These are phyloP conservation scores for Lepidium aucheri DNA, from an alignment of 345 rosid genomes.

Conservation along the genomic window DNA sequence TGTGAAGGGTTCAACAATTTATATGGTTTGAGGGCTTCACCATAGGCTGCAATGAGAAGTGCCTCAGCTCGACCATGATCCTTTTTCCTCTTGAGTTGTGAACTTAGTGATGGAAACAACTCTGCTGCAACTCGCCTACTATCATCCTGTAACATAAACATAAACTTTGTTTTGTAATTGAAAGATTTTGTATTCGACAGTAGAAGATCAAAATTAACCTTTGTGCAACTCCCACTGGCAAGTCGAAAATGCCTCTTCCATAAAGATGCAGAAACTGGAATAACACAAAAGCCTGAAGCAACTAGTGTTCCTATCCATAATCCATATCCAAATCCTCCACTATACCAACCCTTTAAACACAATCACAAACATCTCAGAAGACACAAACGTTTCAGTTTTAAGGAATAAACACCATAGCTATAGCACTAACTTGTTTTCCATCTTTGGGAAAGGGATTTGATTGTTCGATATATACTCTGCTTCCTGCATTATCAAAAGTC, in stretches of 20 bases:
- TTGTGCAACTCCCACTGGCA: slow-evolving; percentile 38
- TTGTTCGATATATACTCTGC: slow-evolving; percentile 62
- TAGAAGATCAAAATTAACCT: slow-evolving; percentile 34
- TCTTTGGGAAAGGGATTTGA: slow-evolving; percentile 69
- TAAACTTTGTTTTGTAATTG: background rate
- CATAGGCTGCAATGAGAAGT: slow-evolving; percentile 73
- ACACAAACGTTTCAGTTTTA: background rate
- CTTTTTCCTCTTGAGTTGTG: slow-evolving; percentile 55
- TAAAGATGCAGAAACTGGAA: slow-evolving; percentile 58
- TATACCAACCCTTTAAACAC: slow-evolving; percentile 74
- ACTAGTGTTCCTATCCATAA: slow-evolving; percentile 85
- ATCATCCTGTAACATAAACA: slow-evolving; percentile 53
- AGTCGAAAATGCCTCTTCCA: slow-evolving; percentile 77
- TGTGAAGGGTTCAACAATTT: slow-evolving; percentile 27
- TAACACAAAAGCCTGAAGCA: slow-evolving; percentile 79
- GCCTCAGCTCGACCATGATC: slow-evolving; percentile 98
- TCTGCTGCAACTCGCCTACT: slow-evolving; percentile 66
- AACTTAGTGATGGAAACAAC: slow-evolving; percentile 65
- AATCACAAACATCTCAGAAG: background rate
- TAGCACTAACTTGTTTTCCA: slow-evolving; percentile 54
- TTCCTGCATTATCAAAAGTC: slow-evolving; percentile 34
- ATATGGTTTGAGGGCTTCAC: slow-evolving; percentile 39
- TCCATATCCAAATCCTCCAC: slow-evolving; percentile 88
- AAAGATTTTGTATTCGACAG: background rate
- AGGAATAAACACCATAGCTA: background rate